These are phyloP conservation scores for Spizellomyces sp. DNA, from an alignment of 192 early-diverging fungal genomes.

Conservation along the genomic window DNA sequence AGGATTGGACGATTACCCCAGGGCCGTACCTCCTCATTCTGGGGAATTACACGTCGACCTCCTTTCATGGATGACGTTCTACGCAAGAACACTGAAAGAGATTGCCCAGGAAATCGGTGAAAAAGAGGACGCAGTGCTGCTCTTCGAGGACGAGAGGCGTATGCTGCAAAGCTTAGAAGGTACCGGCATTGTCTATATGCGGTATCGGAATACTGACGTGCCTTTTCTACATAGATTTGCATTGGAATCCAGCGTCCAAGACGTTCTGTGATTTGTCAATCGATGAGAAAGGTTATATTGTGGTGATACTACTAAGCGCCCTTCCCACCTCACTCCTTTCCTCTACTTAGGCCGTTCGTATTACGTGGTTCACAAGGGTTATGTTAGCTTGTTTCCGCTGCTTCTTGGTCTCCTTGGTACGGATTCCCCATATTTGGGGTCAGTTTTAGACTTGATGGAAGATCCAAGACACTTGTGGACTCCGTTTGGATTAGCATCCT, in stretches of 20 bases:
- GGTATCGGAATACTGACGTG: too few species aligned
- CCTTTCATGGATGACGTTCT: constrained; percentile 74
- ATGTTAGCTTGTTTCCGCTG: constrained; percentile 83
- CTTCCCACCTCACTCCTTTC: not conserved
- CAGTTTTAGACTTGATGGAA: constrained; percentile 76
- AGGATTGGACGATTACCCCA: constrained; percentile 93
- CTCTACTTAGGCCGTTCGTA: constrained; percentile 38
- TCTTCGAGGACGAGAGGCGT: constrained; percentile 51
- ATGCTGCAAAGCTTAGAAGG: constrained; percentile 33
- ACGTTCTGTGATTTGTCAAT: constrained; percentile 68
- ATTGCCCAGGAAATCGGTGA: constrained; percentile 62
- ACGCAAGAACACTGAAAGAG: constrained; percentile 51
- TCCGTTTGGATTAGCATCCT: constrained; percentile 46
- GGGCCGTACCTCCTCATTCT: constrained; percentile 68
- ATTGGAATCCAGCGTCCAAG: constrained; percentile 67
- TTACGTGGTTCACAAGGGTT: constrained; percentile 70
- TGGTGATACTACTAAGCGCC: not conserved
- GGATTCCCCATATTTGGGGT: constrained; percentile 68
- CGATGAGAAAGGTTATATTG: constrained; percentile 48
- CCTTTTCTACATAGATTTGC: constrained; percentile 50
- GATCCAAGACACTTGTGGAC: constrained; percentile 84
- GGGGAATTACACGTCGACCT: constrained; percentile 82
- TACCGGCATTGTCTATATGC: too few species aligned
- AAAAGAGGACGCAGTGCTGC: constrained; percentile 61
- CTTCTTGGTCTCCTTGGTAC: constrained; percentile 71